Conservation (phyloP, 163 green algal species). For the Volvox carteri region DNA sequence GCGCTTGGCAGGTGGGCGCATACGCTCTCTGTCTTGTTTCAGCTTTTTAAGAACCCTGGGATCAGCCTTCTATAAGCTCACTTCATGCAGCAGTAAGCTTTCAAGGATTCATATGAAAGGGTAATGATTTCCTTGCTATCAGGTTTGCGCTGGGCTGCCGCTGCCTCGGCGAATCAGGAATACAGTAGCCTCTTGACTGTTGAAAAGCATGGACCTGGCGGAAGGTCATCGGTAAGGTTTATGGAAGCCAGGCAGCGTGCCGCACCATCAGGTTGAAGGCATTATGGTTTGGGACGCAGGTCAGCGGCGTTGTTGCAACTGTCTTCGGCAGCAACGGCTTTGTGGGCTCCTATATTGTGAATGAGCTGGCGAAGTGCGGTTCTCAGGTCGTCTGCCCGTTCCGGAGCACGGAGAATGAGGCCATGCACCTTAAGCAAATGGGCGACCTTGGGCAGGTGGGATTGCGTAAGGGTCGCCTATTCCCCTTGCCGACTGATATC, state of each 20-base stretch:
- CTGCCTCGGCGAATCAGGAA: conserved; percentile 9
- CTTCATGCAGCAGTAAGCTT: too few species aligned
- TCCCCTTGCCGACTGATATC: background rate
- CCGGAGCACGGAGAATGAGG: conserved; percentile 90
- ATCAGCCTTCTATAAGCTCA: too few species aligned
- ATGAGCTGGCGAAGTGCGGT: conserved; percentile 86
- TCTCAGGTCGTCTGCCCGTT: conserved; percentile 92
- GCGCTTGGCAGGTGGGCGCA: conserved; percentile 44
- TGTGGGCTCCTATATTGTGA: conserved; percentile 96
- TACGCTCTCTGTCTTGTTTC: background rate
- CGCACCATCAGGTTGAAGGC: background rate
- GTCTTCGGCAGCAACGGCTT: conserved; percentile 99
- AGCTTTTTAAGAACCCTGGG: too few species aligned
- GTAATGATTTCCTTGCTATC: background rate
- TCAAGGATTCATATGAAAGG: too few species aligned
- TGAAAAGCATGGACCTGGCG: conserved; percentile 72
- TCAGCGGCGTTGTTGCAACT: conserved; percentile 89
- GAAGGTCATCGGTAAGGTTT: conserved; percentile 81
- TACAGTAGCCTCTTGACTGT: conserved; percentile 19
- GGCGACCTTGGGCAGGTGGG: conserved; percentile 96
- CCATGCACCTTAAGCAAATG: conserved; percentile 95
- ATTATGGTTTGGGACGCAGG: conserved; percentile 57
- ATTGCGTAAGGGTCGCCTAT: background rate
- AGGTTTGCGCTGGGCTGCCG: conserved; percentile 43
- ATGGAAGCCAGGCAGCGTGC: background rate